Conservation (phyloP, 1,139 yeast species). For the Pichia kudriavzevii region DNA sequence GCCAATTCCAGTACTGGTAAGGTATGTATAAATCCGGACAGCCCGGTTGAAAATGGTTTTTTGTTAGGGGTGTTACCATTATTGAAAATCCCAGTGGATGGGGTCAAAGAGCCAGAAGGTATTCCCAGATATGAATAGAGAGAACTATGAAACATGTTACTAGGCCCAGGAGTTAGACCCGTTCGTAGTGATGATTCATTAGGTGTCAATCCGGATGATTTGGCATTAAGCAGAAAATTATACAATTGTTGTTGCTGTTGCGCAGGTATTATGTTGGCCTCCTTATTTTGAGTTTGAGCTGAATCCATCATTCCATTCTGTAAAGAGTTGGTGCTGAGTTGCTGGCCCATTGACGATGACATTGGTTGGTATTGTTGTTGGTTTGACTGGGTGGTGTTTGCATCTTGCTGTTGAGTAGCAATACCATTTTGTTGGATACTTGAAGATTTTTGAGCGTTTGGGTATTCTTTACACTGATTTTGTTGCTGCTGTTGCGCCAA, state of each 20-base stretch:
- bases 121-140: conserved; percentile 11
- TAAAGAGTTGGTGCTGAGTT: too few relatives aligned
- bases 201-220: conserved; percentile 57
- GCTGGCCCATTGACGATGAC: too few relatives aligned
- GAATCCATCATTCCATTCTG: too few relatives aligned
- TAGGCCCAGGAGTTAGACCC: conserved; percentile 51
- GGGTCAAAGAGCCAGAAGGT: conserved; percentile 10
- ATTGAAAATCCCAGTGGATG: conserved; percentile 1
- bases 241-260: conserved; percentile 22
- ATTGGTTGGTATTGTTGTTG: conserved; percentile 1
- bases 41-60: conserved; percentile 6
- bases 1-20: too few relatives aligned
- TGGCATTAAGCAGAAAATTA: conserved; percentile 21
- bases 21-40: conserved; percentile 4
- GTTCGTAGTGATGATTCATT: conserved; percentile 60
- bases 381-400: too few relatives aligned
- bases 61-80: background rate
- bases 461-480: conserved; percentile 16
- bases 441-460: conserved; percentile 2
- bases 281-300: too few relatives aligned
- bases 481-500: conserved; percentile 10
- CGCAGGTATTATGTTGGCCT: too few relatives aligned
- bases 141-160: conserved; percentile 4
- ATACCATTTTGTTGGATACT: too few relatives aligned
- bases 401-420: too few relatives aligned